Evolutionary conservation across 345 rosid genomes (phyloP), one percentile per base, ranked within the genome.

Genomic region (Populus nigra): DNA sequence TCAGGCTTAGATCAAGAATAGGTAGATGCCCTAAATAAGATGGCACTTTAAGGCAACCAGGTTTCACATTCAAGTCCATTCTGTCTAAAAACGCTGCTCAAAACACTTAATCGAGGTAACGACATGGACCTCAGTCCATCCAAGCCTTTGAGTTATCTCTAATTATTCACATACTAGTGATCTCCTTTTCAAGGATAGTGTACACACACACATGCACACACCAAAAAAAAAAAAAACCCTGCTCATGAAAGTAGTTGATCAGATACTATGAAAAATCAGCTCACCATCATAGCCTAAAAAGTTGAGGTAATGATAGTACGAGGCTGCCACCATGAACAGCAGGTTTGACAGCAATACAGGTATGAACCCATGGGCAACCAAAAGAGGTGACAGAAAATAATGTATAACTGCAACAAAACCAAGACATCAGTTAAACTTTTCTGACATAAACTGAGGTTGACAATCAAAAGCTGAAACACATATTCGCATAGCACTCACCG

Each of bases 231-330:
- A 41, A 43, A n/a, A 43, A 10, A 41, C 13, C 45, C n/a, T 18
- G 17, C 33, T 53, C 18, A 5, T 16, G 5, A 68, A 69, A 27
- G 29, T 6, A 45, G 29, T 20, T 31, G 33, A 75, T 55, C 15
- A 23, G 36, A 47, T 45, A 49, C 18, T 22, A 67, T 22, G 25
- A 59, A 73, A 72, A 66, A 7, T 74, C 41, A 77, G 83, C 93
- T 85, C 85, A 96, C 98, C 98, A 31, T 94, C 98, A 87, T 94
- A 96, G 67, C 99, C 99, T 73, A 96, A 85, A 78, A 96, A 96
- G 90, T 94, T 96, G 75, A 96, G 99, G 84, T 96, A 94, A 86
- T 96, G 98, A 84, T 96, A 96, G 85, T 94, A 92, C 0, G 94
- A 92, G 68, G 93, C 89, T 9, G 97, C 97, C 78, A 87, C 91